Evolutionary conservation across 2,329 filamentous ascomycete species (phyloP), one percentile per base, ranked within the genome.

Genomic region (Phyllosticta capitalensis): DNA sequence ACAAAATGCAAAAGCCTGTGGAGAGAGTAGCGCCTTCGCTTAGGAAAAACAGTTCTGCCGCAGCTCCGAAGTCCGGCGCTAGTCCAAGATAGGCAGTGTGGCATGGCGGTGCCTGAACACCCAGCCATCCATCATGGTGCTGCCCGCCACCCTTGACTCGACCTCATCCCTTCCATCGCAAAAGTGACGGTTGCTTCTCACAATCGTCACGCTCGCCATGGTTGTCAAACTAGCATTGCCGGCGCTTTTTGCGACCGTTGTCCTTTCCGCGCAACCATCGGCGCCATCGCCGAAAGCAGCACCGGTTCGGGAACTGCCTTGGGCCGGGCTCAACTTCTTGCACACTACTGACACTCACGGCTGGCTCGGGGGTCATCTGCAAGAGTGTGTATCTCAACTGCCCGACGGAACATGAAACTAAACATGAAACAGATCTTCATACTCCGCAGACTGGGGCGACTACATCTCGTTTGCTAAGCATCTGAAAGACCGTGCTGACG

Each of bases 391-490:
- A 26, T 24, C 21, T 49, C 50, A 17, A 17, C 12, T 5, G n/a
- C 1, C 4, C 14, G n/a, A 4, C 17, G 14, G n/a, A 3, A 6
- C 12, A 38, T 45, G 19, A 21, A 20, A 56, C 26, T 30, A 49
- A 53, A 67, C 59, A 61, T 65, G 55, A 67, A 26, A 26, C 60
- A 90, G 88, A 76, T 81, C 90, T 2, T 92, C 94, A 62, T 99
- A 95, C 74, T 92, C 90, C 6, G 92, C 90, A 53, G 94, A 99
- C 73, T 97, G 94, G 91, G 94, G 94, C 61, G 94, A 99, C 75
- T 99, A 97, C 74, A 82, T 97, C 67, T 96, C 92, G 6, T 96
- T 99, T 70, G 84, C 91, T 33, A 79, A 87, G 38, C 90, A 92
- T 69, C 84, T 99, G 79, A 87, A 84, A 59, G 81, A 84, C 65